Base-by-base conservation (phyloP, 78 protist genomes). In the Cyanophora paradoxa region DNA sequence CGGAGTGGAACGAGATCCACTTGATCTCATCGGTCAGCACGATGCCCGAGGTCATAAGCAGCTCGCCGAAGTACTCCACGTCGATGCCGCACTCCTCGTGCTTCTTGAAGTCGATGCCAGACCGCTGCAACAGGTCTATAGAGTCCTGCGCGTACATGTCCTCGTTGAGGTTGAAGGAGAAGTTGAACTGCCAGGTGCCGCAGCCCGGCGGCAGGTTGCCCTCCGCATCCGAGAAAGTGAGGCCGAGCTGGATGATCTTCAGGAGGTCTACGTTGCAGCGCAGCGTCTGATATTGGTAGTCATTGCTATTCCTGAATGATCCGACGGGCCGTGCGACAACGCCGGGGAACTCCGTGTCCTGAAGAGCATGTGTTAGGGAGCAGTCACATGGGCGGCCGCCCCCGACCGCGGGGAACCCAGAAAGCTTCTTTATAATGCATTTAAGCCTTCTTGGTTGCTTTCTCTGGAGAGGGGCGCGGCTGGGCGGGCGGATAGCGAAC, bases 311-410 rank as follows among this genome's bases (percentile, higher is more conserved):
- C 44, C 16, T 42, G 68, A 77, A 67, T 13, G 26, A 5, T 70
- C 94, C 94, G n/a, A 82, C 74, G 0, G 97, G 98, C 78, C 88
- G 20, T 16, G 93, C 93, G 17, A 92, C 95, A 34, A 88, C 84
- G 17, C 98, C 98, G 7, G 98, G 98, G 65, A 95, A 95, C 67
- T 95, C 97, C 28, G 98, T 95, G 82, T 95, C 97, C 95, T 89
- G 62, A 10, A 5, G 28, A 10, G n/a, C n/a, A n/a, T n/a, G n/a
- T n/a, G n/a, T n/a, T n/a, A n/a, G n/a, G n/a, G n/a, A n/a, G n/a
- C n/a, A n/a, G n/a, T n/a, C n/a, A n/a, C n/a, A n/a, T n/a, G n/a
- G n/a, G n/a, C n/a, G n/a, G n/a, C n/a, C n/a, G n/a, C n/a, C n/a
- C n/a, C n/a, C n/a, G n/a, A n/a, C n/a, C n/a, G n/a, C n/a, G n/a